Percentiles rank a stretch among this genome's conserved stretches.
Conservation (phyloP, 805 yeast species). For the Deakozyma indianensis region DNA sequence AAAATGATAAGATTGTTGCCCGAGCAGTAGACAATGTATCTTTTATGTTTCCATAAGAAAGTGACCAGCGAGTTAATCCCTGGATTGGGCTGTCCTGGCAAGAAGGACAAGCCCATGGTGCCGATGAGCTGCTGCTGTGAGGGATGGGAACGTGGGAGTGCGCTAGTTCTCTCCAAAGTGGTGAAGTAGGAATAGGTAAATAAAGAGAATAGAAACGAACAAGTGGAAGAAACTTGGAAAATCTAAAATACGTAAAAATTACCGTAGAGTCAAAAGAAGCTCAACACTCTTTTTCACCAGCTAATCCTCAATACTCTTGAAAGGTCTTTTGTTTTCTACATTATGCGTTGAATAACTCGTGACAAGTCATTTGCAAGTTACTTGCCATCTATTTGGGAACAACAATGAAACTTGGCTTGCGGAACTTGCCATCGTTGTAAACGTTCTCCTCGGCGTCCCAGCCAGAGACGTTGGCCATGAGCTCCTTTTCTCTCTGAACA, state of each 20-base stretch:
- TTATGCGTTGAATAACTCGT: no score
- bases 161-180: not conserved
- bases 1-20: conserved; percentile 73
- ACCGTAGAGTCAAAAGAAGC: no score
- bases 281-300: no score
- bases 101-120: conserved; percentile 21
- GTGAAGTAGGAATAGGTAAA: not conserved
- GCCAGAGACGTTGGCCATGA: conserved; percentile 48
- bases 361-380: no score
- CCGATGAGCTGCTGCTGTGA: no score
- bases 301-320: no score
- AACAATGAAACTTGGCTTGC: conserved; percentile 20
- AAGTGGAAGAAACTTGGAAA: not conserved
- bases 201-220: not conserved
- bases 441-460: conserved; percentile 41
- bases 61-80: conserved; percentile 41
- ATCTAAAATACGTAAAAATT: not conserved
- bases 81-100: conserved; percentile 76
- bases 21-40: conserved; percentile 58
- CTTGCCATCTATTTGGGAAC: conserved; percentile 20
- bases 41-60: conserved; percentile 49
- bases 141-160: not conserved
- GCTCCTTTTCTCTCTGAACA: conserved; percentile 52
- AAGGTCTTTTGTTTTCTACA: no score
- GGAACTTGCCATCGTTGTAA: conserved; percentile 30